These are phyloP conservation scores for Coemansia sp. DNA, from an alignment of 192 early-diverging fungal species.

Conservation along the genomic window DNA sequence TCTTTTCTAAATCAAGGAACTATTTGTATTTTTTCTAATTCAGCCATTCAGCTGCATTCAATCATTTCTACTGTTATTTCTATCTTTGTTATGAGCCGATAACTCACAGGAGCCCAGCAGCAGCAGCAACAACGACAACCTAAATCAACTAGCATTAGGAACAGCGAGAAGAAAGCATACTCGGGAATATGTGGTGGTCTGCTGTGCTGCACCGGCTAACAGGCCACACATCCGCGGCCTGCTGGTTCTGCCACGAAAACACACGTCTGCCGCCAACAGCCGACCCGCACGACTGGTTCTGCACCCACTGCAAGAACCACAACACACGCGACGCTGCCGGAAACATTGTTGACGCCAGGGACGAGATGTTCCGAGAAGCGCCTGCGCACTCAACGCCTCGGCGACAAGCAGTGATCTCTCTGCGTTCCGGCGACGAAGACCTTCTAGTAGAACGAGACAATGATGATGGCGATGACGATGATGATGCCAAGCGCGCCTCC, in stretches of 20 bases:
- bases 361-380: constrained; percentile 42
- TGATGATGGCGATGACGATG: background rate
- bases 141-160: background rate
- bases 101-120: no score
- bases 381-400: constrained; percentile 1
- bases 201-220: constrained; percentile 12
- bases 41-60: background rate
- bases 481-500: background rate
- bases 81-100: constrained; percentile 6
- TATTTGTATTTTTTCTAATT: background rate
- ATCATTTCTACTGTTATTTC: constrained; percentile 8
- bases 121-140: no score
- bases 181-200: constrained; percentile 24
- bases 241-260: constrained; percentile 47
- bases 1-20: background rate
- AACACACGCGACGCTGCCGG: constrained; percentile 39
- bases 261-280: constrained; percentile 16
- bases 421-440: no score
- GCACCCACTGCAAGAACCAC: constrained; percentile 38
- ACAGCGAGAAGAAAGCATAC: background rate
- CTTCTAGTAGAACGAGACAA: no score
- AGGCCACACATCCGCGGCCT: constrained; percentile 28
- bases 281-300: constrained; percentile 35
- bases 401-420: background rate
- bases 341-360: constrained; percentile 30